A percentile compares a stretch with the other conserved stretches of the same genome.
phyloP scores from a whole-genome alignment of 1,284 basidiomycete genomes.

The Papiliotrema fonsecae region DNA sequence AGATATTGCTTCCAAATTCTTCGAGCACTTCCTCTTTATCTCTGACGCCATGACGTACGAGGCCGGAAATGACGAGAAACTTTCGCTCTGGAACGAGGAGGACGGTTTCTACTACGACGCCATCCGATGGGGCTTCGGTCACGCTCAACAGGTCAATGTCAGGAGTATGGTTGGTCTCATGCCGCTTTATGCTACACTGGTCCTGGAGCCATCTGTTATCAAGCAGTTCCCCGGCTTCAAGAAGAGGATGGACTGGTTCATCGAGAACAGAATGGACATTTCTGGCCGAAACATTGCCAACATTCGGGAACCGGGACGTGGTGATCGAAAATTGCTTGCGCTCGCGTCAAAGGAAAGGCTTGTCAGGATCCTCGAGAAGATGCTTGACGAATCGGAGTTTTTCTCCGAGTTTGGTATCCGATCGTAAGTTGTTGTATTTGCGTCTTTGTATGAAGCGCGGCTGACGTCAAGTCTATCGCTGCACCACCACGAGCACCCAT shows the following conservation, averaged over 20 bases:
- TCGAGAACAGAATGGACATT: slow-evolving; percentile 83
- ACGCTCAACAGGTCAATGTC: slow-evolving; percentile 81
- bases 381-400: slow-evolving; percentile 96
- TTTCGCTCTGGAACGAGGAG: slow-evolving; percentile 89
- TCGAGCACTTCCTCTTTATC: slow-evolving; percentile 90
- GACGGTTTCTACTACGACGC: slow-evolving; percentile 99
- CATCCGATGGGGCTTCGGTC: slow-evolving; percentile 80
- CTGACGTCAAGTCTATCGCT: slow-evolving; percentile 65
- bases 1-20: slow-evolving; percentile 92
- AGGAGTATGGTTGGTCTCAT: slow-evolving; percentile 92
- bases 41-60: slow-evolving; percentile 95
- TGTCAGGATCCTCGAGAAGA: slow-evolving; percentile 82
- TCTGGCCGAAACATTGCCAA: slow-evolving; percentile 93
- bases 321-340: slow-evolving; percentile 81
- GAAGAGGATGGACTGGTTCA: slow-evolving; percentile 98
- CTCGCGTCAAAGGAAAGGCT: slow-evolving; percentile 88
- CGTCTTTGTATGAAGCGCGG: not conserved
- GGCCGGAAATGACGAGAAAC: slow-evolving; percentile 64
- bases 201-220: slow-evolving; percentile 81
- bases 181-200: slow-evolving; percentile 89
- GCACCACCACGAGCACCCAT: slow-evolving; percentile 84
- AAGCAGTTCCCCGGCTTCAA: slow-evolving; percentile 95
- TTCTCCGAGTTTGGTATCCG: slow-evolving; percentile 89
- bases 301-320: slow-evolving; percentile 77
- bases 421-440: slow-evolving; percentile 59